Evolutionary conservation across 495 filamentous ascomycete genomes (phyloP).

Genomic region (Symbiotaphrina buchneri): DNA sequence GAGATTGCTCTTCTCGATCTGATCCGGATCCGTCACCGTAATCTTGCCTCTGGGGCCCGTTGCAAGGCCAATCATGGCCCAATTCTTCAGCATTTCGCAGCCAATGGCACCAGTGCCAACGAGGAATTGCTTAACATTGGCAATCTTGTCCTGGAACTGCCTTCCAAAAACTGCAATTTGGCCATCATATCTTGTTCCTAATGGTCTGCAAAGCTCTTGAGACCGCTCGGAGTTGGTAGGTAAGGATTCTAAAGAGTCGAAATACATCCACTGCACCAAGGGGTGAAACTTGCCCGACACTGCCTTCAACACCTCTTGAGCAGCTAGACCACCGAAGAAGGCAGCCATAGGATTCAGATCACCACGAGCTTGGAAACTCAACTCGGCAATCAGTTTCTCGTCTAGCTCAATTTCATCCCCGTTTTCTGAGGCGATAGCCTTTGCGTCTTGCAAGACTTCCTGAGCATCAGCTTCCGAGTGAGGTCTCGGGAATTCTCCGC

Average conservation of each 20-base stretch:
- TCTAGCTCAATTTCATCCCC: constrained; percentile 69
- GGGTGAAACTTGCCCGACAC: constrained; percentile 96
- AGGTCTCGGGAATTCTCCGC: constrained; percentile 50
- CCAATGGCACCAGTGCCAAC: constrained; percentile 96
- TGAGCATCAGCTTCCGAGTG: constrained; percentile 68
- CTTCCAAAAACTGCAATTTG: constrained; percentile 92
- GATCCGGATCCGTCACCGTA: constrained; percentile 88
- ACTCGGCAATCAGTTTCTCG: constrained; percentile 78
- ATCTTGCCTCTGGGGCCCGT: constrained; percentile 78
- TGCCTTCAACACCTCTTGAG: constrained; percentile 91
- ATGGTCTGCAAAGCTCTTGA: constrained; percentile 71
- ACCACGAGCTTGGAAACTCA: constrained; percentile 89
- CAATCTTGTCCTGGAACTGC: constrained; percentile 82
- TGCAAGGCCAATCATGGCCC: constrained; percentile 94
- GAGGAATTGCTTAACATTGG: constrained; percentile 75
- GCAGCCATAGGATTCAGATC: constrained; percentile 83
- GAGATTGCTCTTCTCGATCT: constrained; percentile 96
- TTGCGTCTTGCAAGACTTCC: constrained; percentile 50
- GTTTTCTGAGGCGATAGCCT: constrained; percentile 34
- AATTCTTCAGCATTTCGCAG: constrained; percentile 98
- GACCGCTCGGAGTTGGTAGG: constrained; percentile 49
- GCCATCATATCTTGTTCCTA: constrained; percentile 73
- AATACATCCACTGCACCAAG: constrained; percentile 84
- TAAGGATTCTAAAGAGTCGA: constrained; percentile 90
- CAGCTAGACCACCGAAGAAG: constrained; percentile 85